These are phyloP conservation scores for Butyriboletus appendiculatus DNA, from an alignment of 1,284 basidiomycete species.

Conservation along the genomic window DNA sequence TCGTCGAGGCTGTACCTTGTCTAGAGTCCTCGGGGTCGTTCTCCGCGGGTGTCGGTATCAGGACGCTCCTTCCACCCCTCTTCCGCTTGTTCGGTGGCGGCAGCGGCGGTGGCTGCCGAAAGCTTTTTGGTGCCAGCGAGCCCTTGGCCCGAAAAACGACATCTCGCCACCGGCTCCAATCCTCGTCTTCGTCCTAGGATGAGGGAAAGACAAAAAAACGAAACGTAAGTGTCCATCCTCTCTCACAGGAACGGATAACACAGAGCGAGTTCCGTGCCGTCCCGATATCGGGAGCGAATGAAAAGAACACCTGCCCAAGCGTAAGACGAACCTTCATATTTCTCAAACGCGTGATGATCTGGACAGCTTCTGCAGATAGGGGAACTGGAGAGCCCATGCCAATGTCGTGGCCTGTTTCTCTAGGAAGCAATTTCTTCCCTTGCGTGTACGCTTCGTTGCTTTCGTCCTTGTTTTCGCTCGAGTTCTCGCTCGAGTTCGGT, in stretches of 20 bases:
- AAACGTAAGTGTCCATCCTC: slow-evolving; percentile 9
- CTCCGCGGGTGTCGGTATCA: slow-evolving; percentile 23
- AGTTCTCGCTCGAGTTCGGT: slow-evolving; percentile 2
- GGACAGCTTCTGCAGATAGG: slow-evolving; percentile 83
- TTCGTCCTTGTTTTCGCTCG: slow-evolving; percentile 1
- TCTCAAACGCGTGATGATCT: slow-evolving; percentile 80
- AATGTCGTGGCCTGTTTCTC: slow-evolving; percentile 84
- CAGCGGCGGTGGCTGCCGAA: slow-evolving; percentile 47
- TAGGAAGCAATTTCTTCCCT: slow-evolving; percentile 56
- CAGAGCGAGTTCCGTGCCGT: background rate
- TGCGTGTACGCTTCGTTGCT: slow-evolving; percentile 26
- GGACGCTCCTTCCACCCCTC: slow-evolving; percentile 44
- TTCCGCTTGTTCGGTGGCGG: slow-evolving; percentile 59
- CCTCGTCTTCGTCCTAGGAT: slow-evolving; percentile 82
- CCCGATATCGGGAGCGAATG: background rate
- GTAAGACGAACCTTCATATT: slow-evolving; percentile 70
- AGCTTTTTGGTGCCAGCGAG: slow-evolving; percentile 49
- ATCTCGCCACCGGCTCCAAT: slow-evolving; percentile 89
- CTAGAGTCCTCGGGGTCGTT: background rate
- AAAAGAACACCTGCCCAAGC: background rate
- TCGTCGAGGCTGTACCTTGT: background rate
- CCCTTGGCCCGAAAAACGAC: slow-evolving; percentile 78
- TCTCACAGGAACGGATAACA: background rate
- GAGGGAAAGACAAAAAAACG: background rate
- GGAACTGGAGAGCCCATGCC: slow-evolving; percentile 89